Conservation (phyloP, 164 flowering plant species). For the Dillenia turbinata region DNA sequence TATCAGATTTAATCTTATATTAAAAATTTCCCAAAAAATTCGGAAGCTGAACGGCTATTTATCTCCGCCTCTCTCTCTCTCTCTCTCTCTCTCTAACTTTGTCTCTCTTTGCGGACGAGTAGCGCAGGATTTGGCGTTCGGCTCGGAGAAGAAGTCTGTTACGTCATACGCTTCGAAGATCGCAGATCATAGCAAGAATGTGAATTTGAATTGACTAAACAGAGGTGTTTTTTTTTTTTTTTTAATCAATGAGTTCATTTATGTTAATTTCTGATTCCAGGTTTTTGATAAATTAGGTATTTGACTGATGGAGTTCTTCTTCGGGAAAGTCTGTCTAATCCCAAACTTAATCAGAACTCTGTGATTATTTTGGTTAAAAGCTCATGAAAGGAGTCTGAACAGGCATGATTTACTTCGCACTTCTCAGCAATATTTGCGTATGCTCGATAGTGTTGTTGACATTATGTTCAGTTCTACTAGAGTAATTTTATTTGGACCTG, state of each 20-base stretch:
- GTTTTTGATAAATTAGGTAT: conserved; percentile 38
- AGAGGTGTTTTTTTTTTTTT: too few species aligned
- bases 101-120: too few species aligned
- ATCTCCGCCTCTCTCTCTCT: too few species aligned
- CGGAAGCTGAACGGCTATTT: too few species aligned
- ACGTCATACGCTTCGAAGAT: conserved; percentile 95
- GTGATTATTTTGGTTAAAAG: conserved; percentile 82
- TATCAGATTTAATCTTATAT: too few species aligned
- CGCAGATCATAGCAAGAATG: conserved; percentile 50
- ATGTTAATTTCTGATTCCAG: neutral
- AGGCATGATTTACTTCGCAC: conserved; percentile 39
- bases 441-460: too few species aligned
- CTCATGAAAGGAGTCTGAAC: conserved; percentile 92
- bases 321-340: conserved; percentile 86
- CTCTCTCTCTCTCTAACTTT: too few species aligned
- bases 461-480: too few species aligned
- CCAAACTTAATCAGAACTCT: conserved; percentile 78
- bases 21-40: too few species aligned
- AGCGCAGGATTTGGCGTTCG: conserved; percentile 21
- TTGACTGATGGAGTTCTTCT: conserved; percentile 96
- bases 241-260: neutral
- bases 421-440: too few species aligned
- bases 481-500: too few species aligned
- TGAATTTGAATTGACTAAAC: too few species aligned
- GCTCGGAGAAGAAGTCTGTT: conserved; percentile 96